Conservation (phyloP, 169 alveolate genomes). For the Cryptosporidium viatorum region DNA sequence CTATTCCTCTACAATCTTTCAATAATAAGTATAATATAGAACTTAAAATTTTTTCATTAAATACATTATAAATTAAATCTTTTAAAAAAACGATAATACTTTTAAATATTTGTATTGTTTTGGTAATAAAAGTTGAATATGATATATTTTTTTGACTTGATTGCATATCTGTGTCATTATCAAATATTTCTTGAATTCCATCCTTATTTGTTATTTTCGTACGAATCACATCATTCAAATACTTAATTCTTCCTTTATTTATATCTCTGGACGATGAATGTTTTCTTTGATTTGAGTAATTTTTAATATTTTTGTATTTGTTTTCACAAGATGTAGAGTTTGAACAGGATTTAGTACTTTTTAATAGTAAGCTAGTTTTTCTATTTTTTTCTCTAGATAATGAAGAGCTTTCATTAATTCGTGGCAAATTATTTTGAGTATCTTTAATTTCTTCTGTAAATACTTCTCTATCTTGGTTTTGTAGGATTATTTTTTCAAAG, state of each 20-base stretch:
- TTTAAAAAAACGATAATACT: background rate
- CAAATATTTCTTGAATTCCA: slow-evolving; percentile 8
- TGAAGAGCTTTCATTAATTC: slow-evolving; percentile 30
- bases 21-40: slow-evolving; percentile 4
- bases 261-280: background rate
- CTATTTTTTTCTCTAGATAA: slow-evolving; percentile 17
- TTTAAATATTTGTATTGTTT: background rate
- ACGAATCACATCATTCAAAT: slow-evolving; percentile 24
- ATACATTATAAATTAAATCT: background rate
- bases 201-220: slow-evolving; percentile 23
- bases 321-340: background rate
- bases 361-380: slow-evolving; percentile 32
- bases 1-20: slow-evolving; percentile 36
- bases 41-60: slow-evolving; percentile 1
- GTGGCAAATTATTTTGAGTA: background rate
- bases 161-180: background rate
- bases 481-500: slow-evolving; percentile 19
- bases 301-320: background rate
- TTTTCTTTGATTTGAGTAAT: background rate
- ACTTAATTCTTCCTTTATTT: background rate
- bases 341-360: slow-evolving; percentile 3
- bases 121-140: background rate
- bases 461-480: background rate
- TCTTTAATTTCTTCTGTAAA: background rate
- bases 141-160: background rate